Conservation (phyloP, 2,329 filamentous ascomycete species). For the Exophiala xenobiotica region DNA sequence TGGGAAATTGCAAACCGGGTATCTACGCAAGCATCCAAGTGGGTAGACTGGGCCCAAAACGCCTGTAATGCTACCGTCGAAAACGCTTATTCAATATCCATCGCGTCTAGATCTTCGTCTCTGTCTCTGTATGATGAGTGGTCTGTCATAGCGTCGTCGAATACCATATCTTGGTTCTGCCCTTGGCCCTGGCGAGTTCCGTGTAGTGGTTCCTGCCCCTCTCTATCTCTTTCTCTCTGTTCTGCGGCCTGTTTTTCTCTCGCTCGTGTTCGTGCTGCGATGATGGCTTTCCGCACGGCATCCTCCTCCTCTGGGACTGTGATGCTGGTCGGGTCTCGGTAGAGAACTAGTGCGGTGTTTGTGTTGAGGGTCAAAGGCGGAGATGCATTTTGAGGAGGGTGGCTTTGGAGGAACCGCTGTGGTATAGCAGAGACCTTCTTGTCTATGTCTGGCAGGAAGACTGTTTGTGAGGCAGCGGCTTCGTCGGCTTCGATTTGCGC, state of each 20-base stretch:
- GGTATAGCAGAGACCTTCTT: constrained; percentile 73
- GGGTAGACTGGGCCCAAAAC: too few relatives aligned
- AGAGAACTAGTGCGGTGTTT: constrained; percentile 71
- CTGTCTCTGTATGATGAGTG: constrained; percentile 7
- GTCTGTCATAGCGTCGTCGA: constrained; percentile 21
- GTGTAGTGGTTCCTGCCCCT: background rate
- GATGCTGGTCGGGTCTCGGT: constrained; percentile 74
- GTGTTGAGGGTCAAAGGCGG: constrained; percentile 54
- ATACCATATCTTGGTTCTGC: constrained; percentile 5
- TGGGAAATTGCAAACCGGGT: too few relatives aligned
- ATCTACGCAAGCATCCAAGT: too few relatives aligned
- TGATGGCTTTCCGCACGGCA: constrained; percentile 76
- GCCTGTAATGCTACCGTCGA: background rate
- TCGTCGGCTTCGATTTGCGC: constrained; percentile 63
- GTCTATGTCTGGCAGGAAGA: constrained; percentile 80
- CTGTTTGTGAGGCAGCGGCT: constrained; percentile 47
- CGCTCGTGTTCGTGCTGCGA: constrained; percentile 71
- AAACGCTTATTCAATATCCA: constrained; percentile 31
- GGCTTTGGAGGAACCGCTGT: constrained; percentile 56
- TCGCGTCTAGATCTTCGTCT: constrained; percentile 30
- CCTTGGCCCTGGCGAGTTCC: too few relatives aligned
- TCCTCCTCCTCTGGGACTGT: constrained; percentile 72
- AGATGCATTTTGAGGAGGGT: background rate
- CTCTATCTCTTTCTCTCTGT: constrained; percentile 15
- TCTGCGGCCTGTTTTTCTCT: constrained; percentile 49